These are phyloP conservation scores for Cucurbita argyrosperma DNA, from an alignment of 306 rosid genomes.

Conservation along the genomic window DNA sequence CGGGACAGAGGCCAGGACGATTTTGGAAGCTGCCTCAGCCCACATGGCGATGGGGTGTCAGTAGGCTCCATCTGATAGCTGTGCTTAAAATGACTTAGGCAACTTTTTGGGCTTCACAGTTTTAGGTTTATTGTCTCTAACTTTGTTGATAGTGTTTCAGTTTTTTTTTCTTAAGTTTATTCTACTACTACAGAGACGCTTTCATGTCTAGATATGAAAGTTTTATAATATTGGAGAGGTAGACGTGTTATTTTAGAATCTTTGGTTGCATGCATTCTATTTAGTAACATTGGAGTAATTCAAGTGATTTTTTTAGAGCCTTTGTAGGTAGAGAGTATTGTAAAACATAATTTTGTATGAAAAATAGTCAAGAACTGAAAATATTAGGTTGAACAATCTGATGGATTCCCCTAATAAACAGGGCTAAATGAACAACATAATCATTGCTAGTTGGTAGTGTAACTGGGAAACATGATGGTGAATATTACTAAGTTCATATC, in stretches of 20 bases:
- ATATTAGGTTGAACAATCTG: too few relatives aligned
- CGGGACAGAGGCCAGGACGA: constrained; percentile 44
- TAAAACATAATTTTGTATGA: not conserved
- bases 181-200: not conserved
- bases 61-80: constrained; percentile 7
- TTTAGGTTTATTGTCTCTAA: not conserved
- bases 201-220: not conserved
- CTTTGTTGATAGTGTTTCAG: not conserved
- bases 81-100: not conserved
- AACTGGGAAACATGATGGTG: not conserved
- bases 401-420: too few relatives aligned
- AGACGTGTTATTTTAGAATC: not conserved
- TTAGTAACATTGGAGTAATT: not conserved
- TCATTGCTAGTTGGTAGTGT: too few relatives aligned
- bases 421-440: too few relatives aligned
- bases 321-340: not conserved
- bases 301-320: not conserved
- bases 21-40: constrained; percentile 40
- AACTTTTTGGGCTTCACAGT: not conserved
- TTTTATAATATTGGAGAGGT: not conserved
- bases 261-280: not conserved
- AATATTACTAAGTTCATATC: not conserved
- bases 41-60: constrained; percentile 15
- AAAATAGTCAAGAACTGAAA: too few relatives aligned
- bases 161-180: not conserved